phyloP scores from a whole-genome alignment of 2,329 filamentous ascomycete species.

The Gnomoniopsis smithogilvyi region DNA sequence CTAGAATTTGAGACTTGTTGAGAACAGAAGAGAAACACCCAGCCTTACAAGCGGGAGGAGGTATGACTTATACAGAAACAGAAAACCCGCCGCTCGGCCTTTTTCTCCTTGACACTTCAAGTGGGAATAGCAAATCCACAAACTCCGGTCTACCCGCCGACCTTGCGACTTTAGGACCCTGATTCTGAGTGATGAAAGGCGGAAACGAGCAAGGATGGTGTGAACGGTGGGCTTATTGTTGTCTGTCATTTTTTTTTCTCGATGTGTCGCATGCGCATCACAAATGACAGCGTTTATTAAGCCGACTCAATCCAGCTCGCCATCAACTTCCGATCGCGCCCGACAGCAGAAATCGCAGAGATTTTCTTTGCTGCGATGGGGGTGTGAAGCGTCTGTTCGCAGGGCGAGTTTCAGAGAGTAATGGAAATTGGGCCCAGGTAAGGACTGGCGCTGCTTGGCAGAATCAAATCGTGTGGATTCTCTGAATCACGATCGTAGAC shows the following conservation, averaged over 20 bases:
- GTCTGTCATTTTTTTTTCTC: neutral
- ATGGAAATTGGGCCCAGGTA: neutral
- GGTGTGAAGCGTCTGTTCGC: neutral
- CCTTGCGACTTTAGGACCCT: neutral
- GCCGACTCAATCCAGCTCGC: slow-evolving; percentile 12
- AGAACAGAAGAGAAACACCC: slow-evolving; percentile 7
- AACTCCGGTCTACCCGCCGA: neutral
- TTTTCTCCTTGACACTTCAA: slow-evolving; percentile 4
- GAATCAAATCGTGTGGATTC: neutral
- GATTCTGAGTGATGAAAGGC: neutral
- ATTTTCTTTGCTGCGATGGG: neutral
- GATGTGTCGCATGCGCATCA: neutral
- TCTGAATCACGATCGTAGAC: neutral
- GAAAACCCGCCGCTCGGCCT: slow-evolving; percentile 5
- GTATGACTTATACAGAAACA: slow-evolving; percentile 9
- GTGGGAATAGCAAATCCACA: neutral
- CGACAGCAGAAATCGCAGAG: neutral
- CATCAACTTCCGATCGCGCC: slow-evolving; percentile 6
- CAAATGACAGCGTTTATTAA: neutral
- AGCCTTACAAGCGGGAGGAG: neutral
- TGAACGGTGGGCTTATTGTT: neutral
- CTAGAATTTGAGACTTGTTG: slow-evolving; percentile 1
- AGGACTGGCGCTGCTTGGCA: neutral
- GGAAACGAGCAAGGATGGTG: neutral
- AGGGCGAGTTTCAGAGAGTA: neutral